Percentiles rank a stretch among this genome's conserved stretches.
These are phyloP conservation scores for Zygosaccharomyces sapae DNA, from an alignment of 1,139 yeast species.

Conservation along the genomic window DNA sequence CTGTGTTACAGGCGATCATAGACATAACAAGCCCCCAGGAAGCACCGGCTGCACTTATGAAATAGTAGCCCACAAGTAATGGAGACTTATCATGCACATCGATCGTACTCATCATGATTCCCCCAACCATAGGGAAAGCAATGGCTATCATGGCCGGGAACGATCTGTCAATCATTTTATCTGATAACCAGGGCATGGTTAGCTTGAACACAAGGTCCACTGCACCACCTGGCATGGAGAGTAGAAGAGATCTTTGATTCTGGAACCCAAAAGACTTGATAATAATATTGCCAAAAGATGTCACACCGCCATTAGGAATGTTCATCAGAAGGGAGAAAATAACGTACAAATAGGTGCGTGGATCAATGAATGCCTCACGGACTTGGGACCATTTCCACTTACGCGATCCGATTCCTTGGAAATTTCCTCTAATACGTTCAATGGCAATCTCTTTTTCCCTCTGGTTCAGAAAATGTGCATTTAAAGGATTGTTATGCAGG, in stretches of 20 bases:
- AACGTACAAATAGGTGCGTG: slow-evolving; percentile 47
- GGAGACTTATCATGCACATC: slow-evolving; percentile 46
- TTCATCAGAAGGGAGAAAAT: slow-evolving; percentile 34
- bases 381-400: slow-evolving; percentile 51
- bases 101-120: no score
- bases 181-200: not conserved
- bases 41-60: slow-evolving; percentile 32
- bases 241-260: slow-evolving; percentile 39
- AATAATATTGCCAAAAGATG: slow-evolving; percentile 33
- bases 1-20: slow-evolving; percentile 24
- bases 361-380: slow-evolving; percentile 41
- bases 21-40: slow-evolving; percentile 19
- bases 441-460: slow-evolving; percentile 49
- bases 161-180: slow-evolving; percentile 24
- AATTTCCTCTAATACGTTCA: slow-evolving; percentile 45
- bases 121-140: slow-evolving; percentile 36
- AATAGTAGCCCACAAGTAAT: slow-evolving; percentile 42
- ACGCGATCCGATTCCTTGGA: slow-evolving; percentile 46
- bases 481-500: slow-evolving; percentile 34
- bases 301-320: slow-evolving; percentile 28
- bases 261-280: slow-evolving; percentile 38
- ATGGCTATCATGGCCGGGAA: slow-evolving; percentile 40
- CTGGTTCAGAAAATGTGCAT: slow-evolving; percentile 45
- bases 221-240: slow-evolving; percentile 39
- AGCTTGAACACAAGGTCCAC: slow-evolving; percentile 22